These are phyloP conservation scores for Cyamopsis tetragonoloba DNA, from an alignment of 306 rosid species.

Conservation along the genomic window DNA sequence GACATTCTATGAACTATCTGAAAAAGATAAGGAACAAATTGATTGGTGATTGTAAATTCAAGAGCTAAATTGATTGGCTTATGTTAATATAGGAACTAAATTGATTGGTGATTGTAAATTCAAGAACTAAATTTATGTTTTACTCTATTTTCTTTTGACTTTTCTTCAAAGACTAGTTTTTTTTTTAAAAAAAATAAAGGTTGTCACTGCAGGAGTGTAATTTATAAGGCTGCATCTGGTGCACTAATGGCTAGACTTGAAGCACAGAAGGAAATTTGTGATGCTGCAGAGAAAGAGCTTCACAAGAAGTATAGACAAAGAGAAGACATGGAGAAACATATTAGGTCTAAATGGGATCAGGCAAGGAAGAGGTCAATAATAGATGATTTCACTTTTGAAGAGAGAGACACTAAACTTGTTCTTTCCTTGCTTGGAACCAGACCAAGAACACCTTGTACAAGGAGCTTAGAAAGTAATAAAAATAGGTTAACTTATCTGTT, in stretches of 20 bases:
- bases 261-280: constrained; percentile 80
- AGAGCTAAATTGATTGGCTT: no score
- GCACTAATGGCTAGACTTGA: constrained; percentile 97
- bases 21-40: no score
- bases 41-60: no score
- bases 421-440: constrained; percentile 52
- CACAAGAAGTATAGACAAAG: constrained; percentile 64
- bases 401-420: constrained; percentile 39
- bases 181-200: neutral
- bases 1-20: no score
- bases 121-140: no score
- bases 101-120: no score
- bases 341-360: constrained; percentile 72
- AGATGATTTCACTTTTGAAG: constrained; percentile 51
- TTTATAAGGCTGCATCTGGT: constrained; percentile 78
- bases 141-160: no score
- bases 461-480: constrained; percentile 92
- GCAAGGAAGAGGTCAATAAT: constrained; percentile 86
- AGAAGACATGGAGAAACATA: constrained; percentile 78
- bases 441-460: constrained; percentile 64
- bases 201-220: constrained; percentile 69
- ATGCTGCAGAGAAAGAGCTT: constrained; percentile 82
- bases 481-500: no score
- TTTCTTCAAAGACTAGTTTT: neutral
- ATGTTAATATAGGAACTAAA: no score